Evolutionary conservation across 2,329 filamentous ascomycete genomes (phyloP), one percentile per base, ranked within the genome.

Genomic region (Ophiosphaerella korrae): DNA sequence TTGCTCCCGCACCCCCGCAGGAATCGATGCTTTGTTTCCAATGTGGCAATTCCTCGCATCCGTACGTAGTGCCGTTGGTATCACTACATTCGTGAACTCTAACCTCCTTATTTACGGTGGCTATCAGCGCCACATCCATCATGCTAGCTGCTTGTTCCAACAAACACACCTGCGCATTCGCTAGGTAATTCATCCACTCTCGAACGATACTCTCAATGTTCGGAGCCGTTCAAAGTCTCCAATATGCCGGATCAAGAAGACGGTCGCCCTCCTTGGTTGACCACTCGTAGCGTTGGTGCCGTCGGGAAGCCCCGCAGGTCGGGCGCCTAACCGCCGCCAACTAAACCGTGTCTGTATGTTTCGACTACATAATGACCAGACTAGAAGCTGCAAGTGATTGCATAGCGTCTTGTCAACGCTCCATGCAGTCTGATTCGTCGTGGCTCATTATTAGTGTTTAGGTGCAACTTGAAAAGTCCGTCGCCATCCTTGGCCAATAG

Each of bases 241-340:
- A 38, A 24, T 32, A 37, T 23, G 31, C 44, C 36, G 24, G 16
- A 49, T 45, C 13, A 33, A 45, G 51, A 31, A 51, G 18, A 4
- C 18, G 18, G 18, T 21, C 18, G 3, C 18, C 5, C 18, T 21
- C 18, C 18, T 4, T 21, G 18, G 5, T 21, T 21, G 18, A 21
- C 18, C 18, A 21, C 18, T 21, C 51, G 44, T 44, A 52, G 37
- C 41, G 43, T 53, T 37, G 45, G 46, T 43, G 42, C 14, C 49
- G 44, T 53, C 58, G 60, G 60, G 56, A 56, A 63, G 60, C 60
- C 56, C 60, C 60, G 60, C 56, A 50, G 50, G 55, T 52, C 56
- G 59, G 50, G 52, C 52, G 55, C 50, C 52, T 60, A 49, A 38
- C 52, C 42, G 14, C 35, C 42, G 39, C 52, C 32, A 32, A 29